A percentile compares a stretch with the other conserved stretches of the same genome.
Conservation (phyloP, 2,329 filamentous ascomycete species). For the Malbranchea cinnamomea region DNA sequence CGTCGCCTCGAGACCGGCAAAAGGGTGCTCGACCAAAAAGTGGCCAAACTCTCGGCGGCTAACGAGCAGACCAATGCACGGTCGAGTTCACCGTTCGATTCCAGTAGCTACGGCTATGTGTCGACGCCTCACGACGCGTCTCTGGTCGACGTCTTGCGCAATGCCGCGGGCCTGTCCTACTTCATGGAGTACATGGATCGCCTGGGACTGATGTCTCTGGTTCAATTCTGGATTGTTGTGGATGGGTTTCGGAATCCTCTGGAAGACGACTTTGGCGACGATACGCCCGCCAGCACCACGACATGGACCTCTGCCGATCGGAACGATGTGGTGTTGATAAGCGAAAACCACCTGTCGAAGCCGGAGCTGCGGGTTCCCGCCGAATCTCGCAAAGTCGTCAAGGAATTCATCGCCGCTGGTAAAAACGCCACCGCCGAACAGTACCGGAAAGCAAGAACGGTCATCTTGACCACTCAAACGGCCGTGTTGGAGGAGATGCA, state of each 20-base stretch:
- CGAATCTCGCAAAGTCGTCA: slow-evolving; percentile 53
- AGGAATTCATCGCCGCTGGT: slow-evolving; percentile 64
- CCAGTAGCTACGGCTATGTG: slow-evolving; percentile 20
- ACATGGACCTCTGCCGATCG: slow-evolving; percentile 75
- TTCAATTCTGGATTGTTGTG: slow-evolving; percentile 97
- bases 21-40: slow-evolving; percentile 72
- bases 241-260: slow-evolving; percentile 90
- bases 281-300: slow-evolving; percentile 44
- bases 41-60: slow-evolving; percentile 61
- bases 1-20: slow-evolving; percentile 86
- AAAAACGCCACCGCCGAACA: slow-evolving; percentile 61
- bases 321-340: slow-evolving; percentile 77
- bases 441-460: slow-evolving; percentile 67
- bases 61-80: slow-evolving; percentile 31
- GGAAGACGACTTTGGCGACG: slow-evolving; percentile 69
- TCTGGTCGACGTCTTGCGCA: slow-evolving; percentile 72
- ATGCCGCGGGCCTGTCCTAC: slow-evolving; percentile 81
- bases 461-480: slow-evolving; percentile 70
- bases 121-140: slow-evolving; percentile 60
- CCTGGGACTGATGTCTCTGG: slow-evolving; percentile 67
- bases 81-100: neutral
- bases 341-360: slow-evolving; percentile 73
- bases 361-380: slow-evolving; percentile 66
- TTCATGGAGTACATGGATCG: slow-evolving; percentile 99
- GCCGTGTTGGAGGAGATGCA: slow-evolving; percentile 74